These are phyloP conservation scores for Penicillium verhagenii DNA, from an alignment of 495 filamentous ascomycete species.

Conservation along the genomic window DNA sequence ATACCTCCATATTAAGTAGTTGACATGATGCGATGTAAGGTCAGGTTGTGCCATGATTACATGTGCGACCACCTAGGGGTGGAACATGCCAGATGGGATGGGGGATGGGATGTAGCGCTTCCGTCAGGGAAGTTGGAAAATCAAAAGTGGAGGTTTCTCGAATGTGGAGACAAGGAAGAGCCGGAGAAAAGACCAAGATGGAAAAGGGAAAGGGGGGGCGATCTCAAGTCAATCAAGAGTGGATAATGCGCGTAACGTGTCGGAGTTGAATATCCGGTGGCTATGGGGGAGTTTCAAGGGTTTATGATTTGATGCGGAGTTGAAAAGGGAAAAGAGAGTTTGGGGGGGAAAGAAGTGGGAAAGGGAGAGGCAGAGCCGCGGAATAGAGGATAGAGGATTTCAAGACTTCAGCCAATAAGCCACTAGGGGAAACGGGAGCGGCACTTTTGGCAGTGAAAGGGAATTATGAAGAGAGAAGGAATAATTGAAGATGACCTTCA, in stretches of 20 bases:
- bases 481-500: constrained; percentile 5
- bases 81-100: constrained; percentile 37
- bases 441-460: constrained; percentile 3
- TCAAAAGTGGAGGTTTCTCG: constrained; percentile 23
- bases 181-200: neutral
- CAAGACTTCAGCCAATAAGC: neutral
- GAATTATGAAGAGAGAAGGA: constrained; percentile 14
- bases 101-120: constrained; percentile 19
- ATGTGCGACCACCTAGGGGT: constrained; percentile 42
- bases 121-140: constrained; percentile 26
- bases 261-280: neutral
- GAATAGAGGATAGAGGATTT: constrained; percentile 12
- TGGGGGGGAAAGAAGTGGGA: constrained; percentile 5
- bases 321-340: neutral
- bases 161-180: neutral
- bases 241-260: neutral
- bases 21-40: constrained; percentile 90
- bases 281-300: neutral
- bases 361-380: constrained; percentile 4
- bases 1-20: constrained; percentile 98
- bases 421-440: constrained; percentile 3
- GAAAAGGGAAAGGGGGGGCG: neutral
- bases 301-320: neutral
- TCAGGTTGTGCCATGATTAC: constrained; percentile 51
- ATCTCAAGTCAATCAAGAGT: neutral